Conservation (phyloP, 164 flowering plant species). For the Protea cynaroides region DNA sequence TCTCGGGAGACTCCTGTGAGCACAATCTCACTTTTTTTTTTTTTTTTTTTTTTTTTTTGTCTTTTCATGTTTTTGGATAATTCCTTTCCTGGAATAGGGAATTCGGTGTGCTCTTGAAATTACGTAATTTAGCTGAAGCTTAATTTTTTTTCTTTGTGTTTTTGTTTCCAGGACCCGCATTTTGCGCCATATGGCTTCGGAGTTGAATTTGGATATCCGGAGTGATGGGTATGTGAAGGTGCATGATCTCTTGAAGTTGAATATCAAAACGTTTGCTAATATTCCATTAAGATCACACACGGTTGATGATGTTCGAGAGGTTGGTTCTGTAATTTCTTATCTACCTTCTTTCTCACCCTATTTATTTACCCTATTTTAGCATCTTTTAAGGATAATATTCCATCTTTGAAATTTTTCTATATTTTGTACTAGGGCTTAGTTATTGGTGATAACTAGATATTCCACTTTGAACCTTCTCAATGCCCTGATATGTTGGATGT, state of each 20-base stretch:
- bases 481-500: no score
- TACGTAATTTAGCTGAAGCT: not conserved
- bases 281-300: slow-evolving; percentile 60
- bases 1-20: slow-evolving; percentile 36
- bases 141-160: not conserved
- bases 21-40: not conserved
- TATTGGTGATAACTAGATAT: not conserved
- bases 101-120: not conserved
- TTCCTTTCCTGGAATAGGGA: no score
- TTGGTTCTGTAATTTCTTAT: slow-evolving; percentile 19
- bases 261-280: slow-evolving; percentile 69
- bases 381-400: not conserved
- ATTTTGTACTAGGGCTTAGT: not conserved
- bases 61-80: not conserved
- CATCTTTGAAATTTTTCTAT: not conserved
- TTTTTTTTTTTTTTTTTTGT: not conserved
- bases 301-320: slow-evolving; percentile 77
- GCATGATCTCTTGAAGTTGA: slow-evolving; percentile 62
- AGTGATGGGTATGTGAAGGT: slow-evolving; percentile 83
- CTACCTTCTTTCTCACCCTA: not conserved
- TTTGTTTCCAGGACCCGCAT: slow-evolving; percentile 54
- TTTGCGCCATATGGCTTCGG: slow-evolving; percentile 81
- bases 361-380: not conserved
- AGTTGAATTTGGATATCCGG: slow-evolving; percentile 67
- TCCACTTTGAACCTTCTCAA: no score